A percentile compares a stretch with the other conserved stretches of the same genome.
These are phyloP conservation scores for Bjerkandera adusta DNA, from an alignment of 1,284 basidiomycete species.

Conservation along the genomic window DNA sequence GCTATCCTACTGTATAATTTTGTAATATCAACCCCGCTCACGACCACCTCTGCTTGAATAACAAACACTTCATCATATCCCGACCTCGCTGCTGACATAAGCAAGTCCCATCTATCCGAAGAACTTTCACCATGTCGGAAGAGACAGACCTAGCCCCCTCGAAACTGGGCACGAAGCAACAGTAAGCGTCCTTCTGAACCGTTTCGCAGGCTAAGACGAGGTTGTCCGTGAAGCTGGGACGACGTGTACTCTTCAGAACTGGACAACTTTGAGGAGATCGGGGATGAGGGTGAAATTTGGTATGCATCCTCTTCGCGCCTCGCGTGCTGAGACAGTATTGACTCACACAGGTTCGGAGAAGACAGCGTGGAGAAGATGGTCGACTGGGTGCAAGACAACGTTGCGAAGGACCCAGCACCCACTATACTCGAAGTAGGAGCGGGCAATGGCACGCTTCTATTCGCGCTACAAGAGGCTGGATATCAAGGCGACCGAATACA, in stretches of 20 bases:
- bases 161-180: slow-evolving; percentile 46
- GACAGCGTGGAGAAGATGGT: slow-evolving; percentile 84
- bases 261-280: slow-evolving; percentile 74
- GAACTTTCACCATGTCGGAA: slow-evolving; percentile 18
- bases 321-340: background rate
- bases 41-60: no score
- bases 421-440: slow-evolving; percentile 75
- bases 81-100: slow-evolving; percentile 29
- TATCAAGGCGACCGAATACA: slow-evolving; percentile 53
- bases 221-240: slow-evolving; percentile 59
- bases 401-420: slow-evolving; percentile 45
- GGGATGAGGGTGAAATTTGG: slow-evolving; percentile 91
- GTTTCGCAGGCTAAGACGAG: slow-evolving; percentile 11
- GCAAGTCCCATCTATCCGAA: slow-evolving; percentile 11
- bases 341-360: slow-evolving; percentile 70
- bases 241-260: slow-evolving; percentile 70
- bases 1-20: slow-evolving; percentile 14
- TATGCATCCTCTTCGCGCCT: slow-evolving; percentile 28
- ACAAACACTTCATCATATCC: background rate
- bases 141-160: slow-evolving; percentile 34
- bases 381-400: slow-evolving; percentile 55
- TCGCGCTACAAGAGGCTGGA: slow-evolving; percentile 68
- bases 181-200: slow-evolving; percentile 38
- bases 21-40: slow-evolving; percentile 12
- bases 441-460: slow-evolving; percentile 84